These are phyloP conservation scores for Arthrobotrys sphaeroides DNA, from an alignment of 2,329 filamentous ascomycete species.

Conservation along the genomic window DNA sequence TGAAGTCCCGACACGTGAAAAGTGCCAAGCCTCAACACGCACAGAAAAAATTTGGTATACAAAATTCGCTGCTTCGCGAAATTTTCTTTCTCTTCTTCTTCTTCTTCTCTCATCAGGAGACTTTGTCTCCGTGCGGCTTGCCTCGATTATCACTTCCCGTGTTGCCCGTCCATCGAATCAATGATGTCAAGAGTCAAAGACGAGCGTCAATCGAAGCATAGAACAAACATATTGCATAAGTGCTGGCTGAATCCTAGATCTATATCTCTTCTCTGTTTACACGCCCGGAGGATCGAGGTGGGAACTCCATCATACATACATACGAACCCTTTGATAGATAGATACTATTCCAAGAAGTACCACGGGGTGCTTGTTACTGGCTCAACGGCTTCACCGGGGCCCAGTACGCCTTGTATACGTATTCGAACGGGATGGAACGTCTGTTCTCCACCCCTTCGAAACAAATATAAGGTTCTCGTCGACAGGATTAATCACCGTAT, in stretches of 20 bases:
- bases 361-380: not conserved
- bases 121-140: slow-evolving; percentile 56
- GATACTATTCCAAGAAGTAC: not conserved
- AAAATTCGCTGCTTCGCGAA: slow-evolving; percentile 42
- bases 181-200: slow-evolving; percentile 55
- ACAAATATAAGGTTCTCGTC: slow-evolving; percentile 2
- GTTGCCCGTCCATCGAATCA: slow-evolving; percentile 57
- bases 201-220: slow-evolving; percentile 58
- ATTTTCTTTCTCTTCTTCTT: slow-evolving; percentile 48
- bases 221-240: slow-evolving; percentile 58
- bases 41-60: slow-evolving; percentile 27
- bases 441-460: slow-evolving; percentile 26
- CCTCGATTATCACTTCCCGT: slow-evolving; percentile 57
- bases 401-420: not conserved
- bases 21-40: slow-evolving; percentile 45
- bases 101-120: slow-evolving; percentile 49
- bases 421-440: not conserved
- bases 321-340: not conserved
- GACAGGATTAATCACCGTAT: not conserved
- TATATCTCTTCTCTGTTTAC: slow-evolving; percentile 53
- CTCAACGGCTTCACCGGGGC: not conserved
- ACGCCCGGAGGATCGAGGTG: slow-evolving; percentile 52
- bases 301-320: slow-evolving; percentile 52
- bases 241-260: slow-evolving; percentile 49
- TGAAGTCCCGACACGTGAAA: slow-evolving; percentile 25